Percentiles rank a stretch among this genome's conserved stretches.
Conservation (phyloP, 139 green algal genomes). For the Chlamydomonas sphaeroides region DNA sequence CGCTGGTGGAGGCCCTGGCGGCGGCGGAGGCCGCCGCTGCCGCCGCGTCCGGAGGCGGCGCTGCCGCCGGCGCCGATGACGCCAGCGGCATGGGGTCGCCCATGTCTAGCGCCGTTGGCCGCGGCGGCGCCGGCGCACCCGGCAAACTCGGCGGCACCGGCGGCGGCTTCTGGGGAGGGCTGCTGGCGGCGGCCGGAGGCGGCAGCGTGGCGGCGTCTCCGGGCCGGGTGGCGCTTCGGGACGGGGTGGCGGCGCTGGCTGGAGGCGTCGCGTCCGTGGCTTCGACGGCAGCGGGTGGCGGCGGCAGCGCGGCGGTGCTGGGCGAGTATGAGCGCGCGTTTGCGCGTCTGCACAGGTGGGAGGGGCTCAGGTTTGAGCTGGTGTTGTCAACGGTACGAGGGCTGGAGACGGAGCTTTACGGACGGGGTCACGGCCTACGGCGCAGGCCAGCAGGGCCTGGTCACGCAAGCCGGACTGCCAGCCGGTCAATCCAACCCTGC, state of each 20-base stretch:
- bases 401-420: too few species aligned
- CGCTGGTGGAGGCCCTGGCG: slow-evolving; percentile 13
- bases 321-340: slow-evolving; percentile 4
- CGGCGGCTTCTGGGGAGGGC: slow-evolving; percentile 22
- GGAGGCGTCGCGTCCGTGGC: neutral
- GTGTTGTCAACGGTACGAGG: too few species aligned
- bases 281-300: neutral
- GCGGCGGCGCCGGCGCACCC: neutral
- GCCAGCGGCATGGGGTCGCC: neutral
- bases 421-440: too few species aligned
- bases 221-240: slow-evolving; percentile 10
- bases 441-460: too few species aligned
- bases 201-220: neutral
- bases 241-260: slow-evolving; percentile 8
- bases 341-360: slow-evolving; percentile 37
- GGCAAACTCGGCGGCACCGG: slow-evolving; percentile 33
- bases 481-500: too few species aligned
- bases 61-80: neutral
- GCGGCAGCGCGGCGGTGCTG: slow-evolving; percentile 23
- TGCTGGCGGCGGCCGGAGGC: neutral
- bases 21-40: neutral
- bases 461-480: too few species aligned
- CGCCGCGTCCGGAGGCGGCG: too few species aligned
- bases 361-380: too few species aligned
- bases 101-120: neutral